Evolutionary conservation across 495 filamentous ascomycete species (phyloP).

Genomic region (Tuber microsphaerosporum): DNA sequence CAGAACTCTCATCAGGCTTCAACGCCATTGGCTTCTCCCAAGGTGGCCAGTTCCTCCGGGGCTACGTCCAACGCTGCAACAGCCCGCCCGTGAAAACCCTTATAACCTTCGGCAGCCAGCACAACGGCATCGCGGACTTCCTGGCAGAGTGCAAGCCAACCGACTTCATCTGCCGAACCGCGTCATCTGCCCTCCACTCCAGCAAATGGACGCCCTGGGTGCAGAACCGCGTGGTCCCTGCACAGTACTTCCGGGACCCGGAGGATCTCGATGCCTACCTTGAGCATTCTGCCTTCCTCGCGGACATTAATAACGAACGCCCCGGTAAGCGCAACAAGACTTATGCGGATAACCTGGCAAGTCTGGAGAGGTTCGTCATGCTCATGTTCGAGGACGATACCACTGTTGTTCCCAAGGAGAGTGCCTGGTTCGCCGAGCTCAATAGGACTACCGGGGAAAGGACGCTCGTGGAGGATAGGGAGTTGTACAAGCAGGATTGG

Average conservation of each 20-base stretch:
- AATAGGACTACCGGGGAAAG: constrained; percentile 59
- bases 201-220: constrained; percentile 71
- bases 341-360: constrained; percentile 65
- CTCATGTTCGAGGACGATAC: constrained; percentile 81
- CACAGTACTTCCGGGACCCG: constrained; percentile 87
- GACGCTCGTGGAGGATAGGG: constrained; percentile 61
- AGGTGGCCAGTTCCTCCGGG: constrained; percentile 91
- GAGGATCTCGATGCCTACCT: constrained; percentile 65
- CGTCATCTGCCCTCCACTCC: constrained; percentile 61
- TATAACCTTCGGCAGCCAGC: constrained; percentile 86
- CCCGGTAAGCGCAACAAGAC: constrained; percentile 56
- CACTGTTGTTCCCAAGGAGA: constrained; percentile 84
- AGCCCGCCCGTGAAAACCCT: constrained; percentile 69
- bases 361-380: constrained; percentile 75
- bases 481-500: constrained; percentile 88
- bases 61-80: constrained; percentile 88
- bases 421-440: constrained; percentile 82
- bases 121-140: constrained; percentile 87
- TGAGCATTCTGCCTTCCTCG: constrained; percentile 81
- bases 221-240: constrained; percentile 74
- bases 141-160: constrained; percentile 53
- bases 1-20: constrained; percentile 68
- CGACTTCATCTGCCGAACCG: constrained; percentile 75
- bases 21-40: constrained; percentile 93
- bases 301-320: constrained; percentile 97